phyloP scores from a whole-genome alignment of 768 basidiomycete species.

The Mycena maculata region DNA sequence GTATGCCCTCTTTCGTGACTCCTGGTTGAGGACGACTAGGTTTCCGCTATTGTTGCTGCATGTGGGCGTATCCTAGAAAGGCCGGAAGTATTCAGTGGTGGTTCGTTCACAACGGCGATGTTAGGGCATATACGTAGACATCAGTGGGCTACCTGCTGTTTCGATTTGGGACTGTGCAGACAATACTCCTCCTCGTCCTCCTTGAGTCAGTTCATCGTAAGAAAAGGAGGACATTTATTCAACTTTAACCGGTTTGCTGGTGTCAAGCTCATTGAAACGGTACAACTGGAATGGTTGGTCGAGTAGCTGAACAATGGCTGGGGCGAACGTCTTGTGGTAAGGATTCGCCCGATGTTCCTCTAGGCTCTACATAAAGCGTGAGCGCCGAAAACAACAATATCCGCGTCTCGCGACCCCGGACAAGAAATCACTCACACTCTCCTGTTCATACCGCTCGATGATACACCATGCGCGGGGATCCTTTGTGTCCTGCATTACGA shows the following conservation, averaged over 20 bases:
- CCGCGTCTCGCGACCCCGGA: neutral
- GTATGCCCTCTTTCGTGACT: slow-evolving; percentile 46
- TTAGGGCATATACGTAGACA: no score
- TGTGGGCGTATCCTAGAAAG: no score
- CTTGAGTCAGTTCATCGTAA: neutral
- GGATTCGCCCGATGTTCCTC: neutral
- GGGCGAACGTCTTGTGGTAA: neutral
- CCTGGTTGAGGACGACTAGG: no score
- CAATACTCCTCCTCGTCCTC: neutral
- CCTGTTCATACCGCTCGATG: slow-evolving; percentile 7
- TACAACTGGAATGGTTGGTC: neutral
- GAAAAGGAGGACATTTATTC: neutral
- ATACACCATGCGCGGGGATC: slow-evolving; percentile 6
- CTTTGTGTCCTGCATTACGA: slow-evolving; percentile 4
- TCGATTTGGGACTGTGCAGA: neutral
- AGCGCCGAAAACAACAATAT: neutral
- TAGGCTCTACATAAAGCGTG: neutral
- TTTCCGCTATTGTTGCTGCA: no score
- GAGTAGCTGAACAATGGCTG: neutral
- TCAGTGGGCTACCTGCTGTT: no score
- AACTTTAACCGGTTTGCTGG: neutral
- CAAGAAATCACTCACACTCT: neutral
- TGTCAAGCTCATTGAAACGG: slow-evolving; percentile 2
- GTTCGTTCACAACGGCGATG: no score
- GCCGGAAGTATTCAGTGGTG: no score